phyloP scores from a whole-genome alignment of 208 protist species.

The Tritrichomonas musculus region DNA sequence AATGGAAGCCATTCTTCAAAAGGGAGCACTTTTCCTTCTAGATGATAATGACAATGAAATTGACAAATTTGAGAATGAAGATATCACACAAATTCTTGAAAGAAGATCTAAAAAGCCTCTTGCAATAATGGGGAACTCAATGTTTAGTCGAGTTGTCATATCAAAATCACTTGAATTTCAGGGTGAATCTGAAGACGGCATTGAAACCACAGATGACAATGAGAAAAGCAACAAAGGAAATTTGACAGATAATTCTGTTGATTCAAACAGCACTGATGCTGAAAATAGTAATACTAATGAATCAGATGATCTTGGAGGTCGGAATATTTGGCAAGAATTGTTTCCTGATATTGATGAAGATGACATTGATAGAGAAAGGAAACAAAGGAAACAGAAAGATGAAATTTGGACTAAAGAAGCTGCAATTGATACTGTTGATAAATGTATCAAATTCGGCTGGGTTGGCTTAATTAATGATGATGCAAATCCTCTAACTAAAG shows the following conservation, averaged over 20 bases:
- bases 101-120: neutral
- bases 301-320: too few relatives aligned
- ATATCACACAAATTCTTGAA: conserved; percentile 30
- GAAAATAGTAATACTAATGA: too few relatives aligned
- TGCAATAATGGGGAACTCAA: neutral
- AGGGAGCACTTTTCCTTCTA: conserved; percentile 28
- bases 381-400: too few relatives aligned
- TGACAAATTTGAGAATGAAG: conserved; percentile 20
- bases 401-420: too few relatives aligned
- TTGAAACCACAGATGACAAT: neutral
- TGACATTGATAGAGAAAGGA: too few relatives aligned
- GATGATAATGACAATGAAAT: neutral
- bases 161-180: neutral
- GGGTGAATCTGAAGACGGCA: neutral
- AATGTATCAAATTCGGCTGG: too few relatives aligned
- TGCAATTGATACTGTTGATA: too few relatives aligned
- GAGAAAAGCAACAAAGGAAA: neutral
- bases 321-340: too few relatives aligned
- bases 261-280: neutral
- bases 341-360: too few relatives aligned
- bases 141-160: neutral
- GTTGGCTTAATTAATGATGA: too few relatives aligned
- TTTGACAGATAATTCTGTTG: neutral
- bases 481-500: too few relatives aligned
- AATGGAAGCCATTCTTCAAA: conserved; percentile 19